A percentile compares a stretch with the other conserved stretches of the same genome.
Evolutionary conservation across 1,139 yeast genomes (phyloP).

Genomic region (Zygosaccharomyces pseudobailii): DNA sequence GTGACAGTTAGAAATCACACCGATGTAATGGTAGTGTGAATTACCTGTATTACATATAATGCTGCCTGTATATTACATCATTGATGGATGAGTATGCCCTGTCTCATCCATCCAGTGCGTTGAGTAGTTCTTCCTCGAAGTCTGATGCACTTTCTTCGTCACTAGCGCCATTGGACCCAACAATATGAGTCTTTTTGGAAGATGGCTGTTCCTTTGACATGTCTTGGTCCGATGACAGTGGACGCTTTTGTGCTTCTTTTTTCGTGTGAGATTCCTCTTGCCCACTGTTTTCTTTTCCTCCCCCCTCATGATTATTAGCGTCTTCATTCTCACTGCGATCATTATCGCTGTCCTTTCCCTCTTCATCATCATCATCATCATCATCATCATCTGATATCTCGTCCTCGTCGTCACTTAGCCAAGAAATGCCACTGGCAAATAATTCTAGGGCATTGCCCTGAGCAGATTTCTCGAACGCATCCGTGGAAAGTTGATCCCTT

Average conservation of each 20-base stretch:
- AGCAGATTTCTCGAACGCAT: conserved; percentile 20
- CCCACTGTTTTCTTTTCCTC: background rate
- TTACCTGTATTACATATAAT: conserved; percentile 1
- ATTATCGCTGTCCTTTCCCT: conserved; percentile 24
- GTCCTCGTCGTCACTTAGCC: conserved; percentile 35
- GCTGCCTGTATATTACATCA: conserved; percentile 3
- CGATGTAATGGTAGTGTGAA: background rate
- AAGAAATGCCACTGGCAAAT: conserved; percentile 33
- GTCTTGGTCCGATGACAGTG: background rate
- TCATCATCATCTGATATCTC: conserved; percentile 35
- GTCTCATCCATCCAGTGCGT: conserved; percentile 24
- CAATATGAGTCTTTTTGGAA: conserved; percentile 7
- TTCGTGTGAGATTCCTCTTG: background rate
- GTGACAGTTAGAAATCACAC: background rate
- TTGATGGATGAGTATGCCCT: background rate
- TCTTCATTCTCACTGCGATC: conserved; percentile 21
- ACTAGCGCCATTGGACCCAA: background rate
- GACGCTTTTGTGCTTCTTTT: background rate
- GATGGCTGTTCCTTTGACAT: background rate
- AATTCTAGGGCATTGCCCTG: conserved; percentile 17
- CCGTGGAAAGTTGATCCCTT: conserved; percentile 23
- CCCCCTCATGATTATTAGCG: background rate
- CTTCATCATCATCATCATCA: conserved; percentile 30
- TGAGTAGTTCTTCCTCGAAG: conserved; percentile 38
- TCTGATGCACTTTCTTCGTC: conserved; percentile 34